Evolutionary conservation across 2,329 filamentous ascomycete species (phyloP).

Genomic region (Celoporthe dispersa): DNA sequence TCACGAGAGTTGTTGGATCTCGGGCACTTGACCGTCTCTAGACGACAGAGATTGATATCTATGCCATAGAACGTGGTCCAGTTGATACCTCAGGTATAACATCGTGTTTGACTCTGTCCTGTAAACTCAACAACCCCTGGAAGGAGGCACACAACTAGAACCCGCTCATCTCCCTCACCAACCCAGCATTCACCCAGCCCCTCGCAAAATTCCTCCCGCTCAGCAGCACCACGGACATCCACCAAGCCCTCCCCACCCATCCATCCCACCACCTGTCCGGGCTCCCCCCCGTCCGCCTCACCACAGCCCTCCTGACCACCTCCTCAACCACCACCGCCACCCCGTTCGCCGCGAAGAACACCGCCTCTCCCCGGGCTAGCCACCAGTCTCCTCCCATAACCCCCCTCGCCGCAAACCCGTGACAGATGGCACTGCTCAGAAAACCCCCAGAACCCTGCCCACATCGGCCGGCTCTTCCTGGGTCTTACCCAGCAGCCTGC

Average conservation of each 20-base stretch:
- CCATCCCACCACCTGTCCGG: conserved; percentile 38
- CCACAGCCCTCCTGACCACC: conserved; percentile 32
- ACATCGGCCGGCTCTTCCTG: conserved; percentile 42
- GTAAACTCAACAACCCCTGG: background rate
- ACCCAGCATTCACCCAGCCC: conserved; percentile 46
- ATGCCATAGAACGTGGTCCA: too few species aligned
- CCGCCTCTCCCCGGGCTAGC: conserved; percentile 38
- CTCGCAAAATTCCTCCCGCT: conserved; percentile 47
- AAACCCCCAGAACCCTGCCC: conserved; percentile 50
- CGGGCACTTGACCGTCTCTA: too few species aligned
- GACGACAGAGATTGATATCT: too few species aligned
- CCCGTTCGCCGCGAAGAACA: conserved; percentile 40
- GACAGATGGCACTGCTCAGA: conserved; percentile 45
- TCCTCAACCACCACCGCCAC: conserved; percentile 40
- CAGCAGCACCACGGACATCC: conserved; percentile 43
- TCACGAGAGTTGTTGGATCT: too few species aligned
- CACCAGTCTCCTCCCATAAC: conserved; percentile 43
- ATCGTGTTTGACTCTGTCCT: background rate
- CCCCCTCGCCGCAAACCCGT: conserved; percentile 45
- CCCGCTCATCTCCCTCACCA: conserved; percentile 38
- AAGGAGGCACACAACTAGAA: conserved; percentile 7
- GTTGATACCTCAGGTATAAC: too few species aligned
- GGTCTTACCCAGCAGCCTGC: conserved; percentile 42
- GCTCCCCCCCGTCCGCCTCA: background rate
- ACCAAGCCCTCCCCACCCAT: conserved; percentile 44